A percentile compares a stretch with the other conserved stretches of the same genome.
Evolutionary conservation across 768 basidiomycete genomes (phyloP).

Genomic region (Russula lepida): DNA sequence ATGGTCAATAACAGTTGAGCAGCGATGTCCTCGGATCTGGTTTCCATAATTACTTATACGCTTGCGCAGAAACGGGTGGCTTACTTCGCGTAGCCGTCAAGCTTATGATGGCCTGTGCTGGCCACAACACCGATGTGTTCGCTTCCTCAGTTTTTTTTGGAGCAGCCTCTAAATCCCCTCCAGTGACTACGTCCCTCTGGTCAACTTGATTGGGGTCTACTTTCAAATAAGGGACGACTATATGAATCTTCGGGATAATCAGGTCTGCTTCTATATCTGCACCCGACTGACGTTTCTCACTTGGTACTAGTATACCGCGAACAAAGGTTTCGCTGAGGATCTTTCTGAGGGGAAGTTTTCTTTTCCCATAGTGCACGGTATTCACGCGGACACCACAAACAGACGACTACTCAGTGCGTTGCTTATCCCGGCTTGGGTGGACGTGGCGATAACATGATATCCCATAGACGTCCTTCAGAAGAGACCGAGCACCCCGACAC

Average conservation of each 20-base stretch:
- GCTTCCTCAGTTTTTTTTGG: conserved; percentile 17
- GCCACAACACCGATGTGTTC: conserved; percentile 51
- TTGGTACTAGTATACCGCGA: conserved; percentile 58
- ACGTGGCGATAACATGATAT: not conserved
- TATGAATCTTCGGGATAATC: conserved; percentile 84
- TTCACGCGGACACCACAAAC: conserved; percentile 69
- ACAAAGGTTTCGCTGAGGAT: conserved; percentile 89
- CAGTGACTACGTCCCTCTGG: conserved; percentile 86
- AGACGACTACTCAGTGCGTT: conserved; percentile 74
- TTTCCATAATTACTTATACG: not conserved
- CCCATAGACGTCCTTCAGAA: conserved; percentile 82
- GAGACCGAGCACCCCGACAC: conserved; percentile 60
- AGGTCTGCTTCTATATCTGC: conserved; percentile 39
- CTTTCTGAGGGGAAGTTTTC: conserved; percentile 96
- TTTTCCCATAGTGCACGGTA: conserved; percentile 88
- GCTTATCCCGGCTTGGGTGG: not conserved
- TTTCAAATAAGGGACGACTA: conserved; percentile 98
- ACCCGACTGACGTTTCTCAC: not conserved
- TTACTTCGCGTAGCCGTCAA: conserved; percentile 88
- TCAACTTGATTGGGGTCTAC: conserved; percentile 89
- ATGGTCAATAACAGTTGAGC: conserved; percentile 93
- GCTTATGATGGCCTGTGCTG: conserved; percentile 89
- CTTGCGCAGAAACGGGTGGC: conserved; percentile 77
- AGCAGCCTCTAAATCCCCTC: not conserved
- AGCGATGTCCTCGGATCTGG: too few relatives aligned